Conservation (phyloP, 2,329 filamentous ascomycete genomes). For the Trichoderma endophyticum region DNA sequence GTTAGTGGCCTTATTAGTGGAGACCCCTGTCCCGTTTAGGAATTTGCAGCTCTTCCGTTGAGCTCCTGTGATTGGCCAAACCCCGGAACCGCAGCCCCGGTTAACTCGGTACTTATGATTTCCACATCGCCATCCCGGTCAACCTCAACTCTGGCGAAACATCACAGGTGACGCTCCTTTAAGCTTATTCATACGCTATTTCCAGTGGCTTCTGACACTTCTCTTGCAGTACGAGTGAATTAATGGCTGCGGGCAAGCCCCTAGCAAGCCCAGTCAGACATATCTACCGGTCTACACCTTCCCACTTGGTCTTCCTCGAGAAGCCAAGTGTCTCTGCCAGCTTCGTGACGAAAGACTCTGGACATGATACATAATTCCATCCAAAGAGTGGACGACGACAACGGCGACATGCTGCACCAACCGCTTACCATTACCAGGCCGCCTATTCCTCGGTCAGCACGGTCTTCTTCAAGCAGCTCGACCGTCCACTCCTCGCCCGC, state of each 20-base stretch:
- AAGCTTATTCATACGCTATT: not conserved
- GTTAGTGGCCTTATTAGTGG: not conserved
- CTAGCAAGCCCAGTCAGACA: not conserved
- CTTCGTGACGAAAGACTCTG: not conserved
- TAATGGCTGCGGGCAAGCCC: not conserved
- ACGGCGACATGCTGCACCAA: not conserved
- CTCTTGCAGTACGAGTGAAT: not conserved
- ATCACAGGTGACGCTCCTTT: not conserved
- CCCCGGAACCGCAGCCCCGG: not conserved
- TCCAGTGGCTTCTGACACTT: not conserved
- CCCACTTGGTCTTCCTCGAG: not conserved
- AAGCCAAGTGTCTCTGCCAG: not conserved
- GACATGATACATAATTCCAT: not conserved
- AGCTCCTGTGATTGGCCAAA: not conserved
- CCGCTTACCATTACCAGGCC: not conserved
- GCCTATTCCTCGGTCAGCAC: not conserved
- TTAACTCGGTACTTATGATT: not conserved
- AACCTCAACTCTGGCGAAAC: not conserved
- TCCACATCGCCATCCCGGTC: not conserved
- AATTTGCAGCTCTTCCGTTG: not conserved
- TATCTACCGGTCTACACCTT: not conserved
- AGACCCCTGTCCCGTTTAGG: not conserved
- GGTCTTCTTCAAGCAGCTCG: not conserved
- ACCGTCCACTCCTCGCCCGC: not conserved
- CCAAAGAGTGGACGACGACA: not conserved